Conservation (phyloP, 257 asterid species). For the Penstemon eatonii region DNA sequence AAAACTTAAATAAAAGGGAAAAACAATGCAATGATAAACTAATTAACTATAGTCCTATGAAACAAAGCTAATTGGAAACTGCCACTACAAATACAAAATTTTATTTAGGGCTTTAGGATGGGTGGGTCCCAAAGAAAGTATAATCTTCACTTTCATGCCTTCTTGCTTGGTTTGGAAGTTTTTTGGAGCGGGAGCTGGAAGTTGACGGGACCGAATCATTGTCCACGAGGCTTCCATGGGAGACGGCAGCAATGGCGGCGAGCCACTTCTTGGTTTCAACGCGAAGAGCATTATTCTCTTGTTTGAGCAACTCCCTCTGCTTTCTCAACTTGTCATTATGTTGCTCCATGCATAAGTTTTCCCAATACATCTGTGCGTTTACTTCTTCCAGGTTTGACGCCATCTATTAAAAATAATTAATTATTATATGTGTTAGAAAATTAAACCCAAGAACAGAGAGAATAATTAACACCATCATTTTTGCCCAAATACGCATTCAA, state of each 20-base stretch:
- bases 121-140: conserved; percentile 14
- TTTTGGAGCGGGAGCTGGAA: conserved; percentile 38
- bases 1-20: neutral
- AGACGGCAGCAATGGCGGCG: conserved; percentile 39
- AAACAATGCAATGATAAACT: neutral
- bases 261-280: conserved; percentile 61
- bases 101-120: conserved; percentile 24
- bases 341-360: conserved; percentile 72
- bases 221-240: conserved; percentile 32
- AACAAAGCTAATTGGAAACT: conserved; percentile 18
- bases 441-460: neutral
- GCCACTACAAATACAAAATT: conserved; percentile 5
- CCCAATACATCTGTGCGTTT: conserved; percentile 69
- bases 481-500: conserved; percentile 52
- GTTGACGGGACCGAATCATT: conserved; percentile 37
- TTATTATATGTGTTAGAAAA: no score
- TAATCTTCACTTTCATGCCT: conserved; percentile 40
- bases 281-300: conserved; percentile 73
- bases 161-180: conserved; percentile 48
- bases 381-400: conserved; percentile 55
- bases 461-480: conserved; percentile 8
- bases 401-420: no score
- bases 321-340: conserved; percentile 81
- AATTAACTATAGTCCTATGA: conserved; percentile 27
- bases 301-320: conserved; percentile 70